These are phyloP conservation scores for Cadophora sp. DNA, from an alignment of 2,329 filamentous ascomycete species.

Conservation along the genomic window DNA sequence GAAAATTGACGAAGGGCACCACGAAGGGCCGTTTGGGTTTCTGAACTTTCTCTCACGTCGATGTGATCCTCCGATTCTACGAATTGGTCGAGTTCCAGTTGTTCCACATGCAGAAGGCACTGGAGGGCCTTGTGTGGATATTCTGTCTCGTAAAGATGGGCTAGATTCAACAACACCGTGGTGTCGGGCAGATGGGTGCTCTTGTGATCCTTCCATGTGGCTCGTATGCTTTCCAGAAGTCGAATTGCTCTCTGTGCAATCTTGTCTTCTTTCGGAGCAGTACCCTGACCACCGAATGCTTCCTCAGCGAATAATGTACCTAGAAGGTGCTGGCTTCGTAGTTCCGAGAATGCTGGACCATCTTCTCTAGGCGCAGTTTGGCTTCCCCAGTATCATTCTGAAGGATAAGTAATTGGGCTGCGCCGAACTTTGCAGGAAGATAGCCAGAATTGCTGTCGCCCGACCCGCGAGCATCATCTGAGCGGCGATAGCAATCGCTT, in stretches of 20 bases:
- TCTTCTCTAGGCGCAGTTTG: slow-evolving; percentile 92
- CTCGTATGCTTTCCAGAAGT: slow-evolving; percentile 85
- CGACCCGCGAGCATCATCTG: slow-evolving; percentile 90
- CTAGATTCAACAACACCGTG: slow-evolving; percentile 88
- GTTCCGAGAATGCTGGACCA: slow-evolving; percentile 82
- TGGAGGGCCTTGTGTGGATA: slow-evolving; percentile 89
- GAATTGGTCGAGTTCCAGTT: slow-evolving; percentile 83
- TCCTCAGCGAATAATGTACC: slow-evolving; percentile 95
- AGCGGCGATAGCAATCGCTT: slow-evolving; percentile 84
- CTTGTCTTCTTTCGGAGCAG: slow-evolving; percentile 83
- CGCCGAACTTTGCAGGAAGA: slow-evolving; percentile 92
- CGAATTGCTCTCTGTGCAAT: slow-evolving; percentile 83
- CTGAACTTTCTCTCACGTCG: slow-evolving; percentile 60
- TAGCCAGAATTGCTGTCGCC: slow-evolving; percentile 88
- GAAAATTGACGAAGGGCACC: slow-evolving; percentile 75
- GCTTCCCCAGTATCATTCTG: slow-evolving; percentile 88
- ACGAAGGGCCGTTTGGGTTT: slow-evolving; percentile 58
- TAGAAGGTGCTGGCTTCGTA: slow-evolving; percentile 92
- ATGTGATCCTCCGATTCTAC: slow-evolving; percentile 71
- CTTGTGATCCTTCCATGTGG: slow-evolving; percentile 91
- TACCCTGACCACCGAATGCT: slow-evolving; percentile 79
- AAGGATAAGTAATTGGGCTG: slow-evolving; percentile 85
- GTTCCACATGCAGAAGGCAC: slow-evolving; percentile 89
- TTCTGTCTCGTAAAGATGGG: slow-evolving; percentile 86
- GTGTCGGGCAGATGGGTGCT: slow-evolving; percentile 82